Conservation (phyloP, 257 asterid species). For the Solanum arcanum region DNA sequence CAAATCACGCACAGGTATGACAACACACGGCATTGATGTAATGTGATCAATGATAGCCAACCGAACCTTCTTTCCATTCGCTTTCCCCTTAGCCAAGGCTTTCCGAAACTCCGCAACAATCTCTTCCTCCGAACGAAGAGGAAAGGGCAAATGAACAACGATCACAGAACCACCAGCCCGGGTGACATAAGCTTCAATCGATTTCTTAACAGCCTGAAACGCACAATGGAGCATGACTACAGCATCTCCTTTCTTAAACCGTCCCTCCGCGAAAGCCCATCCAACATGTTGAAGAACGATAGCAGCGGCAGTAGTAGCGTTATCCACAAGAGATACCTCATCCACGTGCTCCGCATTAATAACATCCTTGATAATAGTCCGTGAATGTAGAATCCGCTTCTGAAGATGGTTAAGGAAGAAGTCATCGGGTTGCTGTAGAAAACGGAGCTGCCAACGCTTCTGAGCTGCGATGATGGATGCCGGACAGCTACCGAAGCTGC, state of each 20-base stretch:
- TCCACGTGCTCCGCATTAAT: slow-evolving; percentile 85
- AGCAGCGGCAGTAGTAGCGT: slow-evolving; percentile 95
- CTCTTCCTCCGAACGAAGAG: slow-evolving; percentile 61
- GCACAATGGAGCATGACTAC: slow-evolving; percentile 98
- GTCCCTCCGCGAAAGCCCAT: slow-evolving; percentile 86
- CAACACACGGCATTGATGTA: slow-evolving; percentile 95
- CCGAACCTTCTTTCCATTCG: slow-evolving; percentile 68
- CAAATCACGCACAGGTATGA: slow-evolving; percentile 70
- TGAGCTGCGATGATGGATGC: slow-evolving; percentile 83
- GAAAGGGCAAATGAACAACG: slow-evolving; percentile 81
- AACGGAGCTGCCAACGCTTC: slow-evolving; percentile 72
- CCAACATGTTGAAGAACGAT: slow-evolving; percentile 88
- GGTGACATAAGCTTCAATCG: slow-evolving; percentile 88
- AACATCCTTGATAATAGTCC: slow-evolving; percentile 57
- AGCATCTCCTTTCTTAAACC: slow-evolving; percentile 82
- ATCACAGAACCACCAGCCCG: slow-evolving; percentile 93
- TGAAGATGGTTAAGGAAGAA: slow-evolving; percentile 79
- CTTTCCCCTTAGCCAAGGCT: slow-evolving; percentile 70
- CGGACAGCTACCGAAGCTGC: slow-evolving; percentile 95
- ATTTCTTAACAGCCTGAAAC: slow-evolving; percentile 87
- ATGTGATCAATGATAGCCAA: slow-evolving; percentile 90
- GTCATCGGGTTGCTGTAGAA: slow-evolving; percentile 87
- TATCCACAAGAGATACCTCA: slow-evolving; percentile 88
- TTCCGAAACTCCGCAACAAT: slow-evolving; percentile 69
- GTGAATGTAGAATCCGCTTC: slow-evolving; percentile 57